phyloP scores from a whole-genome alignment of 768 basidiomycete genomes.

The Pisolithus sp. region DNA sequence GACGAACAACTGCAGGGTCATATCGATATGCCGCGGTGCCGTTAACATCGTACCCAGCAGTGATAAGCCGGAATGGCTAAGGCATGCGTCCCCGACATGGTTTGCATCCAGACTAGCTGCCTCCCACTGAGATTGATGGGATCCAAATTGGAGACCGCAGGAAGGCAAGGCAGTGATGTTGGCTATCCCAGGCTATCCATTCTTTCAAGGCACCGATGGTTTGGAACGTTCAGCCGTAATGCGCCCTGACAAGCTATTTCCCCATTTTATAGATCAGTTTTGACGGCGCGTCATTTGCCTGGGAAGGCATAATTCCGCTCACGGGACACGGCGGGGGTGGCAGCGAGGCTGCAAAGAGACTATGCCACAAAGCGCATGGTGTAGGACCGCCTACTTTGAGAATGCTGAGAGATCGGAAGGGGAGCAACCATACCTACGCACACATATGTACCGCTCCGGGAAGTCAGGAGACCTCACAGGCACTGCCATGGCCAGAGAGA shows the following conservation, averaged over 20 bases:
- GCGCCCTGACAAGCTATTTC: neutral
- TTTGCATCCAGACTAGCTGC: neutral
- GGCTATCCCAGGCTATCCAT: neutral
- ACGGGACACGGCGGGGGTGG: neutral
- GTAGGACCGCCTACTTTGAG: too few species aligned
- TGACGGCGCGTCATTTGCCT: neutral
- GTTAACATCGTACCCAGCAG: neutral
- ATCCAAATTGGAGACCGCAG: neutral
- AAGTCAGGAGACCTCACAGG: slow-evolving; percentile 8
- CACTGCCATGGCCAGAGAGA: slow-evolving; percentile 20
- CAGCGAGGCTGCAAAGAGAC: neutral
- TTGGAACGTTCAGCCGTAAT: neutral
- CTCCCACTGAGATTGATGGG: neutral
- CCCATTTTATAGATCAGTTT: neutral
- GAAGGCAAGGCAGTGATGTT: neutral
- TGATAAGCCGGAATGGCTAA: neutral
- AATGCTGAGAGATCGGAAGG: too few species aligned
- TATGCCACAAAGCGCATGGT: too few species aligned
- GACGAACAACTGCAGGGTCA: neutral
- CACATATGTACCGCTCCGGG: too few species aligned
- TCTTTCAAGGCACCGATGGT: neutral
- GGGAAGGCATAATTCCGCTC: neutral
- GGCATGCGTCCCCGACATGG: neutral
- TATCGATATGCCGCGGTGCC: neutral
- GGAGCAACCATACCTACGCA: too few species aligned